Conservation (phyloP, 2,329 filamentous ascomycete genomes). For the Fusarium nematophilum region DNA sequence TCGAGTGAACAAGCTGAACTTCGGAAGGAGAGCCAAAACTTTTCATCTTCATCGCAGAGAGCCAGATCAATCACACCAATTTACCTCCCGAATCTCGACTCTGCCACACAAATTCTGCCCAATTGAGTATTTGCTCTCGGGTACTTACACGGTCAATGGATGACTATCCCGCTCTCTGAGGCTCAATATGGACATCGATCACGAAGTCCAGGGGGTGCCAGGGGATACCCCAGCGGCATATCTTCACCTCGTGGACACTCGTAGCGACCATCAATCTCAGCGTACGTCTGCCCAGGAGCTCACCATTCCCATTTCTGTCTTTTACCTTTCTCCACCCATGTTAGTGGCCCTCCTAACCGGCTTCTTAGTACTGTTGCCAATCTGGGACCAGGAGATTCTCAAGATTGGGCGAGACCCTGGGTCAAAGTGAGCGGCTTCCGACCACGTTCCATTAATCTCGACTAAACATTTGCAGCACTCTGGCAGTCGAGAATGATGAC, state of each 20-base stretch:
- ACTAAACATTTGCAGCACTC: slow-evolving; percentile 46
- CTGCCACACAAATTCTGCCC: slow-evolving; percentile 15
- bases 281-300: slow-evolving; percentile 31
- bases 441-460: not conserved
- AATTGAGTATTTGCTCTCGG: slow-evolving; percentile 7
- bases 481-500: slow-evolving; percentile 52
- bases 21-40: not conserved
- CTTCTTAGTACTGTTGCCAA: slow-evolving; percentile 42
- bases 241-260: slow-evolving; percentile 39
- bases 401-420: slow-evolving; percentile 51
- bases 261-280: slow-evolving; percentile 41
- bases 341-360: slow-evolving; percentile 22
- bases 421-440: slow-evolving; percentile 45
- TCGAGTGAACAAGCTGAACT: not conserved
- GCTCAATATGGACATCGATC: slow-evolving; percentile 34
- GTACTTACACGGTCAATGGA: slow-evolving; percentile 35
- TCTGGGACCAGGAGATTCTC: slow-evolving; percentile 47
- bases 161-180: not conserved
- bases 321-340: slow-evolving; percentile 10
- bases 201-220: not conserved
- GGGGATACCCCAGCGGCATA: slow-evolving; percentile 42
- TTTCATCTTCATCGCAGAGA: not conserved
- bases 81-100: not conserved
- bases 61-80: not conserved
- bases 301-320: slow-evolving; percentile 3